phyloP scores from a whole-genome alignment of 1,284 basidiomycete species.

The Ganoderma multipileum region DNA sequence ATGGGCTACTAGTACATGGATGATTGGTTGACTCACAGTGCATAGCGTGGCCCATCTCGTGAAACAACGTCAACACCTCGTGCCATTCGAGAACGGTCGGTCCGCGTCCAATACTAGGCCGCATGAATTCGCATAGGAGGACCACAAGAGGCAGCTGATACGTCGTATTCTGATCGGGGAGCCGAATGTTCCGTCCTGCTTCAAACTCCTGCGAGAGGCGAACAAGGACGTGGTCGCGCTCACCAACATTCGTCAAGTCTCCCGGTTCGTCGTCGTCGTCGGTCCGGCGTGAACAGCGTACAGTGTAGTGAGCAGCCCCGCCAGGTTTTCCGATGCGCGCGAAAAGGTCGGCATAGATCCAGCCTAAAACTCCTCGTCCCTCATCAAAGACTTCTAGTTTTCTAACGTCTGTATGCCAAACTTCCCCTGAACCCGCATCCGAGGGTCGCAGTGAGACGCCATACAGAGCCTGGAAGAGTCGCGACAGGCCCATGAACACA shows the following conservation, averaged over 20 bases:
- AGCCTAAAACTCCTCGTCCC: constrained; percentile 84
- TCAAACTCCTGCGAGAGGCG: constrained; percentile 67
- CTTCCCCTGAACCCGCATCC: constrained; percentile 76
- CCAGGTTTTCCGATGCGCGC: constrained; percentile 85
- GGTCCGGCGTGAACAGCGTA: constrained; percentile 90
- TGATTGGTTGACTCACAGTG: constrained; percentile 82
- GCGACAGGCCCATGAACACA: constrained; percentile 86
- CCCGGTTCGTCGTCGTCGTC: constrained; percentile 86
- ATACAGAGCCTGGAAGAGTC: constrained; percentile 86
- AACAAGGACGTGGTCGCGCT: constrained; percentile 41
- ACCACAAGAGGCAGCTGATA: constrained; percentile 95
- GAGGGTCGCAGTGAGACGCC: constrained; percentile 84
- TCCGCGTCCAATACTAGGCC: constrained; percentile 65
- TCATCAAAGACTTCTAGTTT: constrained; percentile 95
- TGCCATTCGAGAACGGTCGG: constrained; percentile 89
- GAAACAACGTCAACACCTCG: constrained; percentile 94
- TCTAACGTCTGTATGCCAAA: constrained; percentile 89
- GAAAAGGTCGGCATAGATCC: constrained; percentile 95
- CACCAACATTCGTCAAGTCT: constrained; percentile 61
- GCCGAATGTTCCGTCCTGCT: constrained; percentile 57
- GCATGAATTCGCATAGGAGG: constrained; percentile 88
- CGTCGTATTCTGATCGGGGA: constrained; percentile 68
- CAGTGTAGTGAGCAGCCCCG: constrained; percentile 97
- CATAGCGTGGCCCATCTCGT: constrained; percentile 99
- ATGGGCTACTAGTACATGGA: too few species aligned